Conservation (phyloP, 2,329 filamentous ascomycete species). For the Pezicula carpinea region DNA sequence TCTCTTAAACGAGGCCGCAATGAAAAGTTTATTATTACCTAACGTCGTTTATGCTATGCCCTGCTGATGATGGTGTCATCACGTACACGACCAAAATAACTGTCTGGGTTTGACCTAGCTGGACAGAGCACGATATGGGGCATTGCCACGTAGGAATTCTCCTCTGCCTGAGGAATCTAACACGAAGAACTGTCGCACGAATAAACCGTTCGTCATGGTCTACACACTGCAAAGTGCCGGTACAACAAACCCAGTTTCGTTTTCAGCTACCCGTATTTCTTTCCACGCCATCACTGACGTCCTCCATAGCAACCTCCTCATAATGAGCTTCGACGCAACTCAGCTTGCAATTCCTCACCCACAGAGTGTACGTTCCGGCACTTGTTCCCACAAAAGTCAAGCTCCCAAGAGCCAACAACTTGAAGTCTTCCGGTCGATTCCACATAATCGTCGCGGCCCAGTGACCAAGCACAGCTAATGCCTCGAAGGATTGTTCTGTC, state of each 20-base stretch:
- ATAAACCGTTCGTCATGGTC: too few species aligned
- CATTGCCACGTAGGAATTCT: too few species aligned
- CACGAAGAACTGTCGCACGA: too few species aligned
- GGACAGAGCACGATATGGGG: too few species aligned
- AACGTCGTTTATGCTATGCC: too few species aligned
- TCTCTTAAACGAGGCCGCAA: too few species aligned
- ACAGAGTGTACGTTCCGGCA: constrained; percentile 28
- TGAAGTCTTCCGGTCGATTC: constrained; percentile 30
- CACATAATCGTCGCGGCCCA: constrained; percentile 30
- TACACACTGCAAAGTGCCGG: neutral
- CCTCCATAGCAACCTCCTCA: neutral
- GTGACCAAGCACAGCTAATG: constrained; percentile 33
- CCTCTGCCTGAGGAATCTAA: too few species aligned
- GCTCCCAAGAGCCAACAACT: constrained; percentile 30
- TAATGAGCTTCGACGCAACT: neutral
- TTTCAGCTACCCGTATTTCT: neutral
- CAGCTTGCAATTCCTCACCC: constrained; percentile 23
- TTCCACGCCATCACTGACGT: neutral
- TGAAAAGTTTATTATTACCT: too few species aligned
- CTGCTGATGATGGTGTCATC: too few species aligned
- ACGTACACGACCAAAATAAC: too few species aligned
- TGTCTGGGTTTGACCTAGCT: too few species aligned
- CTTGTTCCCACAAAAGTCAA: constrained; percentile 23
- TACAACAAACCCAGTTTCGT: too few species aligned
- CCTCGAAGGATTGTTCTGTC: constrained; percentile 31